Conservation (phyloP, 257 asterid species). For the Rhazya stricta region DNA sequence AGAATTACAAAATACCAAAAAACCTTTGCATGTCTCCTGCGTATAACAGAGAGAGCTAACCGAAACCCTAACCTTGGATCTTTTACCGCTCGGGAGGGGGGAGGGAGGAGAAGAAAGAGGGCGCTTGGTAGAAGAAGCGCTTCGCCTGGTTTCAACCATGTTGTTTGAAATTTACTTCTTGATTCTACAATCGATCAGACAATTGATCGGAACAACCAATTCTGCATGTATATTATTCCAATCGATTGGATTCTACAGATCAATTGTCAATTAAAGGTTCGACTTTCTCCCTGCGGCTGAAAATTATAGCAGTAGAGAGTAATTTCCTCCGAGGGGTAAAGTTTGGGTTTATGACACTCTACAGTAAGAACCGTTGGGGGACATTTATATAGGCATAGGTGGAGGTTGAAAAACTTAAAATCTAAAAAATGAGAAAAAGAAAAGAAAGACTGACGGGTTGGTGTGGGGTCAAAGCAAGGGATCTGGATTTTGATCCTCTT, state of each 20-base stretch:
- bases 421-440: background rate
- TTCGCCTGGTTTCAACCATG: constrained; percentile 87
- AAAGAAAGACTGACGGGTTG: background rate
- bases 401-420: background rate
- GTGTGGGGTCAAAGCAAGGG: background rate
- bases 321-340: background rate
- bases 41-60: constrained; percentile 2
- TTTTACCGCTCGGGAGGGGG: constrained; percentile 56
- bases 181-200: too few species aligned
- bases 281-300: background rate
- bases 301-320: background rate
- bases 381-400: background rate
- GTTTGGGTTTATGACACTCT: background rate
- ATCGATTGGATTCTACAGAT: constrained; percentile 32
- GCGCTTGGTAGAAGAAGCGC: constrained; percentile 77
- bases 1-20: constrained; percentile 10
- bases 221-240: background rate
- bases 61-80: constrained; percentile 64
- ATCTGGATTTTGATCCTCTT: background rate
- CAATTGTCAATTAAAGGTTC: constrained; percentile 19
- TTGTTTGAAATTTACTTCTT: constrained; percentile 12
- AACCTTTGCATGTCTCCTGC: constrained; percentile 4
- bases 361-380: background rate
- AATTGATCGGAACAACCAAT: constrained; percentile 1
- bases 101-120: constrained; percentile 54